Conservation (phyloP, 257 asterid genomes). For the Catharanthus roseus region DNA sequence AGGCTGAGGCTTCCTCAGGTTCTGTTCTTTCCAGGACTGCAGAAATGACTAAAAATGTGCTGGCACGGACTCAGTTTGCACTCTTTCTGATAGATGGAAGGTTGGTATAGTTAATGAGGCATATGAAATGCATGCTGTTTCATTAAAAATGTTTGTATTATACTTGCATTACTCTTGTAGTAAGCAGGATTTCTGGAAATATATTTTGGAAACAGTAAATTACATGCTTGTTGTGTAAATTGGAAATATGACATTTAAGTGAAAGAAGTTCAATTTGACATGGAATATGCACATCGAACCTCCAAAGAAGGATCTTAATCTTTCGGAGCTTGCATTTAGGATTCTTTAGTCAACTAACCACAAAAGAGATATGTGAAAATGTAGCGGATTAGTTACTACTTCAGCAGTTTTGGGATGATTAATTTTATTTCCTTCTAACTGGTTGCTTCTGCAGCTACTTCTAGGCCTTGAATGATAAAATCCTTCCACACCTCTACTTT, state of each 20-base stretch:
- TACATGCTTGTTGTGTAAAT: not conserved
- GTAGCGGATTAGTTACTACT: too few species aligned
- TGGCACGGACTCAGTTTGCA: constrained; percentile 57
- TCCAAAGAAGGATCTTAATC: not conserved
- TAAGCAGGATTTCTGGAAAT: not conserved
- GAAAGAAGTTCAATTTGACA: not conserved
- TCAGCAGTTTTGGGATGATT: not conserved
- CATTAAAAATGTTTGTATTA: not conserved
- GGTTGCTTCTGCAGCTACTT: not conserved
- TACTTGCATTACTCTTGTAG: constrained; percentile 4
- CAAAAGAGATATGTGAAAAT: not conserved
- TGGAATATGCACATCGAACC: not conserved
- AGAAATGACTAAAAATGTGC: constrained; percentile 76
- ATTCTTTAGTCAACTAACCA: not conserved
- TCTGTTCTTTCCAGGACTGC: constrained; percentile 94
- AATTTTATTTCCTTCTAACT: not conserved
- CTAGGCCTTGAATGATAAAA: not conserved
- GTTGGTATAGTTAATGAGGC: constrained; percentile 28
- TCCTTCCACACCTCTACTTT: not conserved
- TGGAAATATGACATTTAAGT: not conserved
- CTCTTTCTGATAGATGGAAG: constrained; percentile 87
- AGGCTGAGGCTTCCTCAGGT: constrained; percentile 98
- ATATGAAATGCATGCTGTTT: not conserved
- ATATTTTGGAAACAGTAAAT: not conserved
- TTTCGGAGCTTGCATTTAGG: not conserved